Base-by-base conservation (phyloP, 352 stramenopile species). In the Phytopythium helicoides region DNA sequence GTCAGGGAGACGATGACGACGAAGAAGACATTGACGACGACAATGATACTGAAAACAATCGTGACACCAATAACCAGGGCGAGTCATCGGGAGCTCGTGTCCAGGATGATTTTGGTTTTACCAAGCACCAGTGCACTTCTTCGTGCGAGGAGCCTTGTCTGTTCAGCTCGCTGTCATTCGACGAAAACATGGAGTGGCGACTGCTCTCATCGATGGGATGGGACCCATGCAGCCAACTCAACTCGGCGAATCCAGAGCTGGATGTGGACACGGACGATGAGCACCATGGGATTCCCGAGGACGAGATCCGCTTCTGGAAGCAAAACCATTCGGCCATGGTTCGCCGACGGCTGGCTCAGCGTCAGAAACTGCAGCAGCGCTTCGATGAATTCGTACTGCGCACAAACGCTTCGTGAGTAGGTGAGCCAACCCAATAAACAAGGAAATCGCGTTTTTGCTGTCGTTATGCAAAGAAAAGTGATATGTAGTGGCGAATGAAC, bases 251-350 rank as follows among this genome's bases (percentile, higher is more conserved):
- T 18, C 83, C 73, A 3, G 81, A 92, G 41, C 68, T 86, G 25
- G 80, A 92, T 48, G 76, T 73, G 16, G 78, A 89, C 46, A 85
- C 74, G 40, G 81, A 92, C 50, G 82, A 91, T 40, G 81, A 89
- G 38, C 80, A 91, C 37, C 68, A 88, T 25, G 78, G 81, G 26
- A 94, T 94, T 47, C 81, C 84, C 1, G 81, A 92, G 66, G 78
- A 89, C 49, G 84, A 94, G 51, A 92, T 94, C 51, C 75, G 76
- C 40, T 89, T 89, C 35, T 94, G 84, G 84, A 90, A 94, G 62
- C 74, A 86, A 42, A 94, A 94, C 58, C 79, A 72, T 41, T 76
- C 80, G 11, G 79, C 58, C 48, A 72, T 94, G 35, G 81, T 87
- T 52, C 71, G 78, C 33, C 87, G 87, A 63, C 80, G 84, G 26